Evolutionary conservation across 2,329 filamentous ascomycete species (phyloP), one percentile per base, ranked within the genome.

Genomic region (Geoglossum cookeanum): DNA sequence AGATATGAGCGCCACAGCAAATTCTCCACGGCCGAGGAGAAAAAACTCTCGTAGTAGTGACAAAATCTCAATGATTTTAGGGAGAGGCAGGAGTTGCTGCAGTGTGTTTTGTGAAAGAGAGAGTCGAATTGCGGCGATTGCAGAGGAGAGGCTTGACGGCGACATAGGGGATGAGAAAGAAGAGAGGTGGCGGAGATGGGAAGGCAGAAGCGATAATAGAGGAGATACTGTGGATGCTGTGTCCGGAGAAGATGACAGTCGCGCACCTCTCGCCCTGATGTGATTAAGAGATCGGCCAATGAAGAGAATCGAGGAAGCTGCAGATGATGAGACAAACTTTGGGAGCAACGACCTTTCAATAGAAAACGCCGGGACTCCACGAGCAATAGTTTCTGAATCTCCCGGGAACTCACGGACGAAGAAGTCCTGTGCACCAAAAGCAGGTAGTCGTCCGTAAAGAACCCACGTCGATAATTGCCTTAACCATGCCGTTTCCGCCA

Each of bases 391-490:
- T 13, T 55, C 52, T 13, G 53, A 37, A 37, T 54, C 56, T 13
- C 63, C 62, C 8, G 56, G 32, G 22, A 17, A 48, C 29, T 57
- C 47, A 30, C 69, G 64, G 22, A 97, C 80, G 66, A 95, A 95
- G 67, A 97, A 97, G 69, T 97, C 91, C n/a, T 79, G 76, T 4
- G 76, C 78, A 2, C 87, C 88, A 66, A 87, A 83, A 13, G 77
- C 78, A 0, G 91, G 90, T 58, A 95, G 71, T 55, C 85, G 81
- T 4, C 92, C 92, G 67, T 95, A 94, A 13, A 97, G 71, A 7
- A 97, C 77, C 91, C 91, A 98, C 30, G 86, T 85, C 3, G 88
- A 86, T 9, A 94, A 76, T 66, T 95, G 89, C 68, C 88, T 86
- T 65, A 97, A 73, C 92, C 92, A 98, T 7, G 90, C 85, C 33